Conservation (phyloP, 177 flowering plant genomes). For the Vitis hybrid region DNA sequence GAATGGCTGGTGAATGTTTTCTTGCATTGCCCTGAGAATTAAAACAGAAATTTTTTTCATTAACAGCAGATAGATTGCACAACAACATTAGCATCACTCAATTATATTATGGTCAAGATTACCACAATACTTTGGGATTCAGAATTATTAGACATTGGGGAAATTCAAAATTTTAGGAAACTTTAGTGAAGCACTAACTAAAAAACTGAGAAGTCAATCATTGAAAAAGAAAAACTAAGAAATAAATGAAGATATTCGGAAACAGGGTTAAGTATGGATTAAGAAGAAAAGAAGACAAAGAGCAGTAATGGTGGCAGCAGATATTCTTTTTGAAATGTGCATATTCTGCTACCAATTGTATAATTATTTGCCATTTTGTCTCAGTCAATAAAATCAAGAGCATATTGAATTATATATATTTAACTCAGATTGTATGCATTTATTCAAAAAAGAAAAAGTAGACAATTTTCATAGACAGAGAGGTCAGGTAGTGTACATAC, state of each 20-base stretch:
- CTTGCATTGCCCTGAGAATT: constrained; percentile 1
- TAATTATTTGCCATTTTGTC: background rate
- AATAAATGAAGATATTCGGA: background rate
- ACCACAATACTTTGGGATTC: too few relatives aligned
- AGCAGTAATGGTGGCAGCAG: background rate
- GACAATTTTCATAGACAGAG: too few relatives aligned
- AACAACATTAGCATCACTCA: background rate
- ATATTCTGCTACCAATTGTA: background rate
- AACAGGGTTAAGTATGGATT: background rate
- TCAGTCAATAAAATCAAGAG: background rate
- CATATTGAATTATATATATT: background rate
- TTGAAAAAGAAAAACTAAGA: too few relatives aligned
- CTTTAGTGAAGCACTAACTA: too few relatives aligned
- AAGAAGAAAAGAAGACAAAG: background rate
- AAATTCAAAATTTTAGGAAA: background rate
- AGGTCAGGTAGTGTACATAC: constrained; percentile 5
- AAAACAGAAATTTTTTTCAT: background rate
- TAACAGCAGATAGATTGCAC: background rate
- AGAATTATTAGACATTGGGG: background rate
- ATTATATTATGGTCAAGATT: background rate
- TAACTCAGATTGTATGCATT: too few relatives aligned
- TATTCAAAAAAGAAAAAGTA: too few relatives aligned
- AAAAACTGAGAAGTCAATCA: too few relatives aligned
- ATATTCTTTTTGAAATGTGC: background rate
- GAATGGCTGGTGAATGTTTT: constrained; percentile 1